phyloP scores from a whole-genome alignment of 768 basidiomycete genomes.

The Mycena maculata region DNA sequence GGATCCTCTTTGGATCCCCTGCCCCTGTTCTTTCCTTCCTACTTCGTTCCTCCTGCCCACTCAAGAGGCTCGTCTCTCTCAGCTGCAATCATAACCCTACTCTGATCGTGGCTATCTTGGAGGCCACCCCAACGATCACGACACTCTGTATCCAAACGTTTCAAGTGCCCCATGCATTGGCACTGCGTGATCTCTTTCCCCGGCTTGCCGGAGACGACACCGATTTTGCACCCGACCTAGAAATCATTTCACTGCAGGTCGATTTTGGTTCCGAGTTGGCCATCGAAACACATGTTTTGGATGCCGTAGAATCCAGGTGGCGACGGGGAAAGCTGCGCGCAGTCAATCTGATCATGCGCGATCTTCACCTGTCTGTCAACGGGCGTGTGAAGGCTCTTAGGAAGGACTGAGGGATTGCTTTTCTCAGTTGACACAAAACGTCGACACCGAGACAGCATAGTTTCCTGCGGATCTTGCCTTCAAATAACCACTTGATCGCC shows the following conservation, averaged over 20 bases:
- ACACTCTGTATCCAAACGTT: not conserved
- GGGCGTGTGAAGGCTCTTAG: not conserved
- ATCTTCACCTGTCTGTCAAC: not conserved
- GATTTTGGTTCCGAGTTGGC: not conserved
- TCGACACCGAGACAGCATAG: not conserved
- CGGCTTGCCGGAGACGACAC: not conserved
- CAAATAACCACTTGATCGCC: no score
- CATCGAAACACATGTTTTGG: not conserved
- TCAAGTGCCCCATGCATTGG: not conserved
- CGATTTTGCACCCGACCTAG: not conserved
- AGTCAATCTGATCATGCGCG: not conserved
- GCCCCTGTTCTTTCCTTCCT: constrained; percentile 1
- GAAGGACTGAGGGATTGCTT: not conserved
- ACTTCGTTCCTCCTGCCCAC: not conserved
- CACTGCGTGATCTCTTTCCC: not conserved
- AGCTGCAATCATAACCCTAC: not conserved
- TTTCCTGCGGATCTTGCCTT: not conserved
- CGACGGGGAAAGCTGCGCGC: not conserved
- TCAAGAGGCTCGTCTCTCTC: not conserved
- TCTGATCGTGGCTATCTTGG: not conserved
- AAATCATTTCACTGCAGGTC: not conserved
- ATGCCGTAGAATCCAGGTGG: constrained; percentile 2
- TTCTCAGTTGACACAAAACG: not conserved
- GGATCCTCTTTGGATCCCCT: not conserved
- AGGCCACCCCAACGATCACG: not conserved